These are phyloP conservation scores for Cephalotrichum gorgonifer DNA, from an alignment of 2,329 filamentous ascomycete genomes.

Conservation along the genomic window DNA sequence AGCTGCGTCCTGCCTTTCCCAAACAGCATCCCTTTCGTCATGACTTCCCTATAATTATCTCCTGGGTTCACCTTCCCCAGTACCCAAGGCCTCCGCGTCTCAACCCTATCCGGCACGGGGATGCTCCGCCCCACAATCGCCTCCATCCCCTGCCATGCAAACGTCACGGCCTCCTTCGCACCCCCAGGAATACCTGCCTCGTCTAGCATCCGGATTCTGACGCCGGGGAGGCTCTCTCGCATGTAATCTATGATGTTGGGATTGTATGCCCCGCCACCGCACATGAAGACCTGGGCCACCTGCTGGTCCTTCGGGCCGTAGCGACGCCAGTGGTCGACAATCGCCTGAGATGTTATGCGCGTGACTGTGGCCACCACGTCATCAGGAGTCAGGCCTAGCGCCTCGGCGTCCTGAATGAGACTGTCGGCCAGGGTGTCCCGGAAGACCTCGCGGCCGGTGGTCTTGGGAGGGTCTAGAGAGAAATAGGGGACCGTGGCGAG, in stretches of 20 bases:
- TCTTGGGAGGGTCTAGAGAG: slow-evolving; percentile 38
- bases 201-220: slow-evolving; percentile 42
- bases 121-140: slow-evolving; percentile 44
- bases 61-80: slow-evolving; percentile 45
- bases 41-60: slow-evolving; percentile 40
- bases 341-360: slow-evolving; percentile 47
- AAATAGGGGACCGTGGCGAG: slow-evolving; percentile 37
- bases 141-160: slow-evolving; percentile 52
- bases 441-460: slow-evolving; percentile 49
- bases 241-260: slow-evolving; percentile 45
- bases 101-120: slow-evolving; percentile 39
- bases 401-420: slow-evolving; percentile 34
- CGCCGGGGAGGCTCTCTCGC: slow-evolving; percentile 34
- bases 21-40: slow-evolving; percentile 41
- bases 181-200: slow-evolving; percentile 44
- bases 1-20: slow-evolving; percentile 31
- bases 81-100: slow-evolving; percentile 38
- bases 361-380: slow-evolving; percentile 50
- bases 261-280: slow-evolving; percentile 47
- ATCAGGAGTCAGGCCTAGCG: slow-evolving; percentile 31
- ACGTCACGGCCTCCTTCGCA: slow-evolving; percentile 44
- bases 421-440: slow-evolving; percentile 43
- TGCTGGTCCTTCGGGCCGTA: slow-evolving; percentile 29
- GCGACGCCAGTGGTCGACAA: slow-evolving; percentile 35
- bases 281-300: slow-evolving; percentile 46